These are phyloP conservation scores for Tylopilus felleus DNA, from an alignment of 768 basidiomycete genomes.

Conservation along the genomic window DNA sequence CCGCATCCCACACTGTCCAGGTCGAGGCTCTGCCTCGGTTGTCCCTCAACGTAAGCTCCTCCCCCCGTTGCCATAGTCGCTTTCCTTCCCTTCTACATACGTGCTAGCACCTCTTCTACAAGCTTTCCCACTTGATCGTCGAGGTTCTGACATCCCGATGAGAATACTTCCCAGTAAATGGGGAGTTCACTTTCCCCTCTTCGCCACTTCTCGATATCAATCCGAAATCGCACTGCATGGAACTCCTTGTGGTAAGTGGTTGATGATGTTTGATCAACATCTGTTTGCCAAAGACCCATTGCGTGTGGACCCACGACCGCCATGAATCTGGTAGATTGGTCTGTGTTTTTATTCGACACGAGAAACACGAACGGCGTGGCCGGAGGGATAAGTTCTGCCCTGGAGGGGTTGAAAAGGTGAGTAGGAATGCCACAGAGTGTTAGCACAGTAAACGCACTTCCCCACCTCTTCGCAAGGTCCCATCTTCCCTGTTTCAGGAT, in stretches of 20 bases:
- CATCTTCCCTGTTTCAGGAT: constrained; percentile 14
- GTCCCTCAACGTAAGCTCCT: background rate
- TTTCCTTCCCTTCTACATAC: constrained; percentile 3
- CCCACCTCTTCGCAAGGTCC: constrained; percentile 21
- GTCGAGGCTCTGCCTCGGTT: background rate
- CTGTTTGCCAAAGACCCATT: constrained; percentile 9
- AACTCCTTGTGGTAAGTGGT: background rate
- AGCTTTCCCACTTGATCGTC: constrained; percentile 7
- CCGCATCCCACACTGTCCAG: constrained; percentile 22
- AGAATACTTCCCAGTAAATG: constrained; percentile 4
- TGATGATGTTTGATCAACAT: background rate
- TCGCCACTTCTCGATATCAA: background rate
- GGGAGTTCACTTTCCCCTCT: background rate
- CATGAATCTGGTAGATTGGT: constrained; percentile 17
- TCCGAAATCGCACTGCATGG: constrained; percentile 7
- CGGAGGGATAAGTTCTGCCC: constrained; percentile 7
- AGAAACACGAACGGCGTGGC: constrained; percentile 18
- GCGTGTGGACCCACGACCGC: constrained; percentile 18
- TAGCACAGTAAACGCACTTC: constrained; percentile 9
- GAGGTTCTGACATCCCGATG: constrained; percentile 9
- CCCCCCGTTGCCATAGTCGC: constrained; percentile 6
- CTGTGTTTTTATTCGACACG: constrained; percentile 3
- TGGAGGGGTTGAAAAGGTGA: background rate
- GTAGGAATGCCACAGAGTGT: background rate
- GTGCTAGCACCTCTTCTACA: background rate